phyloP scores from a whole-genome alignment of 345 rosid species.

The Eutrema japonicum region DNA sequence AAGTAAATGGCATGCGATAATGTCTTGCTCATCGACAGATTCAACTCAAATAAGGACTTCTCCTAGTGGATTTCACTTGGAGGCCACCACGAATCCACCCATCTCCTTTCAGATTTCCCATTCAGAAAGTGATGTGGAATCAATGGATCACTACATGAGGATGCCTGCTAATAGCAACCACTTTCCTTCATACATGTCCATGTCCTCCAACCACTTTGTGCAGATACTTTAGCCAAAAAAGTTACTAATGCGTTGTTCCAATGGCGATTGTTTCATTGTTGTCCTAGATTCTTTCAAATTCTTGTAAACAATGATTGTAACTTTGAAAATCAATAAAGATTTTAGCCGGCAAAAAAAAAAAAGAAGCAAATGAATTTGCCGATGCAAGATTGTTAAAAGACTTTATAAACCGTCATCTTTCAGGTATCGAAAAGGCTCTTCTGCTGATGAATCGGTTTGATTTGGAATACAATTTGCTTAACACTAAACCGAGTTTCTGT shows the following conservation, averaged over 20 bases:
- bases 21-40: conserved; percentile 61
- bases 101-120: conserved; percentile 46
- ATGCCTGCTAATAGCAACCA: conserved; percentile 59
- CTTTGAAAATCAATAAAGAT: too few species aligned
- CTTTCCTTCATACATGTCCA: conserved; percentile 65
- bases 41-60: conserved; percentile 55
- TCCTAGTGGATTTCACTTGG: conserved; percentile 57
- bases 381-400: conserved; percentile 7
- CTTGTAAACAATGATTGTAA: too few species aligned
- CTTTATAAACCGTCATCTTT: background rate
- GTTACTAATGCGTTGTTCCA: too few species aligned
- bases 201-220: too few species aligned
- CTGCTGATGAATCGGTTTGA: conserved; percentile 26
- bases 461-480: background rate
- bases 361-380: conserved; percentile 18
- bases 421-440: background rate
- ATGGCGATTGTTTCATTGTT: too few species aligned
- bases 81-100: conserved; percentile 39
- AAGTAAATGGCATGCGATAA: conserved; percentile 88
- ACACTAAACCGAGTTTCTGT: background rate
- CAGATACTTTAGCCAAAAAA: too few species aligned
- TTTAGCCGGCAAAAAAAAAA: too few species aligned
- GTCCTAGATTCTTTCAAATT: too few species aligned
- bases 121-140: conserved; percentile 88
- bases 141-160: conserved; percentile 63